Conservation (phyloP, 768 basidiomycete genomes). For the Lanmaoa rubissima region DNA sequence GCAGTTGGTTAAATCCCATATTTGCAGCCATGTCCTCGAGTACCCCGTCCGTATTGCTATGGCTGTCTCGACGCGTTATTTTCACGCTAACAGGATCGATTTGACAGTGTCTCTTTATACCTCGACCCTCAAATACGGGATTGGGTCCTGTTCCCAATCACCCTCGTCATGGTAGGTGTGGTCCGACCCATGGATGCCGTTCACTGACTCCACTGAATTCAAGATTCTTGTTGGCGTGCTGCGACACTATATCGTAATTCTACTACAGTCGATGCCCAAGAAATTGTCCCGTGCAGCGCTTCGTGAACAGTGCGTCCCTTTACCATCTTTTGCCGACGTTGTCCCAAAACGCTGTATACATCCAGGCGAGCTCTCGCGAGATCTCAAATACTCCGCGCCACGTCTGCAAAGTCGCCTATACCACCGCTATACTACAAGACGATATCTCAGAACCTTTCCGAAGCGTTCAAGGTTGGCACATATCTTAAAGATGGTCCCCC, state of each 20-base stretch:
- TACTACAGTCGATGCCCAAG: constrained; percentile 84
- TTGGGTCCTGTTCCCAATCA: constrained; percentile 95
- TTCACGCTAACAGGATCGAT: constrained; percentile 7
- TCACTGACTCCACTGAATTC: constrained; percentile 1
- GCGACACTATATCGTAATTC: constrained; percentile 85
- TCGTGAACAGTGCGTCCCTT: constrained; percentile 81
- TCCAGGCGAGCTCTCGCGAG: constrained; percentile 70
- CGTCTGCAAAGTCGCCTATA: constrained; percentile 78
- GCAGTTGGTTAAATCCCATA: not conserved
- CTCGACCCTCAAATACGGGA: constrained; percentile 96
- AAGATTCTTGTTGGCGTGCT: constrained; percentile 92
- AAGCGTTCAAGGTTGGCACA: constrained; percentile 68
- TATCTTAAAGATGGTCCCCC: constrained; percentile 88
- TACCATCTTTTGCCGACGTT: not conserved
- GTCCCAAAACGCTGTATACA: constrained; percentile 22
- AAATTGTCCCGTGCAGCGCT: constrained; percentile 72
- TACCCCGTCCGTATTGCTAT: constrained; percentile 22
- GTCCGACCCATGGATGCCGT: not conserved
- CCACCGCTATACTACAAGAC: constrained; percentile 69
- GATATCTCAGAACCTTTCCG: constrained; percentile 71
- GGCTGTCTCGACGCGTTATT: not conserved
- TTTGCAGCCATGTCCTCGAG: constrained; percentile 37
- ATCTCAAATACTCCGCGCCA: constrained; percentile 80
- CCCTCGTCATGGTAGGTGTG: constrained; percentile 84
- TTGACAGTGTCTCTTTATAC: constrained; percentile 53